Evolutionary conservation across 176 grass and related monocot species (phyloP).

Genomic region (Tuctoria greenei): DNA sequence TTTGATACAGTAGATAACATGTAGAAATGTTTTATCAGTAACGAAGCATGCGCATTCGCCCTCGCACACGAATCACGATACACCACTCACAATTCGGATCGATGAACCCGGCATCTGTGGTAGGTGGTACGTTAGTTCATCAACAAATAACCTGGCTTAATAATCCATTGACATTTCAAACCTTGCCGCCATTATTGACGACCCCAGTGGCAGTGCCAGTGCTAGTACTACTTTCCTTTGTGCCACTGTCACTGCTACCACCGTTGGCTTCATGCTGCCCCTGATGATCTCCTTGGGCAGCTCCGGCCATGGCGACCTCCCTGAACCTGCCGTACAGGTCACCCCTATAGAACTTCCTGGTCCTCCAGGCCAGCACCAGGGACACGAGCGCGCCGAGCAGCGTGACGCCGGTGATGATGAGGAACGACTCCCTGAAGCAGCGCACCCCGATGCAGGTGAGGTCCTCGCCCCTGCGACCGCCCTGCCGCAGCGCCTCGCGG

Average conservation of each 20-base stretch:
- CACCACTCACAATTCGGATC: too few relatives aligned
- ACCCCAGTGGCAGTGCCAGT: neutral
- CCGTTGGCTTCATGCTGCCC: neutral
- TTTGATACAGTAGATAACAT: too few relatives aligned
- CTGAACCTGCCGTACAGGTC: constrained; percentile 67
- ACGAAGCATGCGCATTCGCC: too few relatives aligned
- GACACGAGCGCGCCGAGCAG: constrained; percentile 49
- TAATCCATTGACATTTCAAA: neutral
- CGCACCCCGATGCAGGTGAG: constrained; percentile 57
- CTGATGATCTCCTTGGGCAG: too few relatives aligned
- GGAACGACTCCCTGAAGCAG: constrained; percentile 57
- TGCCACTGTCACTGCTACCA: neutral
- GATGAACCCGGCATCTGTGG: too few relatives aligned
- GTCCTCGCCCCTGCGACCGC: constrained; percentile 35
- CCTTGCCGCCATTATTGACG: neutral
- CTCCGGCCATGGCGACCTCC: neutral
- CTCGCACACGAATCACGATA: too few relatives aligned
- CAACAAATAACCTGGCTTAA: too few relatives aligned
- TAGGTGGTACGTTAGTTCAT: neutral
- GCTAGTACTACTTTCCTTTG: neutral
- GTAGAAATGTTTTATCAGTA: too few relatives aligned
- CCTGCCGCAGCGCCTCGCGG: constrained; percentile 49
- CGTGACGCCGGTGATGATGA: constrained; percentile 60
- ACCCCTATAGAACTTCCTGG: constrained; percentile 55
- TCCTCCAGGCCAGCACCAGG: constrained; percentile 60